A percentile compares a stretch with the other conserved stretches of the same genome.
These are phyloP conservation scores for Xylaria sp. DNA, from an alignment of 2,329 filamentous ascomycete genomes.

Conservation along the genomic window DNA sequence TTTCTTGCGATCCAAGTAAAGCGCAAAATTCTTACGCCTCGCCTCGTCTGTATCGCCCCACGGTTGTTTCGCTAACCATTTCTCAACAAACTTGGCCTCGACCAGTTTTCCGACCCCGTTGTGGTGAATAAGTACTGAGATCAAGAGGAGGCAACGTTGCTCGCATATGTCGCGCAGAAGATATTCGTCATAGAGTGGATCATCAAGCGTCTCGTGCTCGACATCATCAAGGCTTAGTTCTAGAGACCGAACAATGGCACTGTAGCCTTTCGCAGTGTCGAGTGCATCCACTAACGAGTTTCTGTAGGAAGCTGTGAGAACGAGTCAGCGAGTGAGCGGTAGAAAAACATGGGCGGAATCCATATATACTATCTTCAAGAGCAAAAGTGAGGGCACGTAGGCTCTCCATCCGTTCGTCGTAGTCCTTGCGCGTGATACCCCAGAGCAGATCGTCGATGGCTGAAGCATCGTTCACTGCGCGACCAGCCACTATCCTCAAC, in stretches of 20 bases:
- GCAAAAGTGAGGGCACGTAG: conserved; percentile 68
- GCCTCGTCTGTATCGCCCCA: conserved; percentile 68
- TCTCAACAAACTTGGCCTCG: conserved; percentile 73
- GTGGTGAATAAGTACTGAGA: conserved; percentile 68
- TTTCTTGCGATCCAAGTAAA: conserved; percentile 61
- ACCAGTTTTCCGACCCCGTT: conserved; percentile 68
- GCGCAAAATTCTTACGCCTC: conserved; percentile 64
- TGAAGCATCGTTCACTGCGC: conserved; percentile 67
- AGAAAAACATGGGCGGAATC: not conserved
- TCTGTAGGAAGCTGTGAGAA: conserved; percentile 46
- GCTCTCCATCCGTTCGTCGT: conserved; percentile 67
- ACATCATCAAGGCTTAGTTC: conserved; percentile 65
- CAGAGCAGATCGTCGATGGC: conserved; percentile 64
- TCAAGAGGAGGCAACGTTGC: conserved; percentile 68
- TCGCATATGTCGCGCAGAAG: conserved; percentile 70
- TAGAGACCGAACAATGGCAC: conserved; percentile 69
- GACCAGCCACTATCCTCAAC: conserved; percentile 66
- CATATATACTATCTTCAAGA: conserved; percentile 59
- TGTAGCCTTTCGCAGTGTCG: conserved; percentile 62
- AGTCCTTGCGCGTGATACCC: conserved; percentile 68
- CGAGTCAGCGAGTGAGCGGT: conserved; percentile 20
- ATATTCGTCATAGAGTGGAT: conserved; percentile 71
- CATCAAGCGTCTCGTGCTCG: conserved; percentile 62
- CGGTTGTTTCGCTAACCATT: conserved; percentile 78
- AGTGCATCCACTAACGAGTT: conserved; percentile 58